Conservation (phyloP, 805 yeast genomes). For the Yamadazyma akitaensis region DNA sequence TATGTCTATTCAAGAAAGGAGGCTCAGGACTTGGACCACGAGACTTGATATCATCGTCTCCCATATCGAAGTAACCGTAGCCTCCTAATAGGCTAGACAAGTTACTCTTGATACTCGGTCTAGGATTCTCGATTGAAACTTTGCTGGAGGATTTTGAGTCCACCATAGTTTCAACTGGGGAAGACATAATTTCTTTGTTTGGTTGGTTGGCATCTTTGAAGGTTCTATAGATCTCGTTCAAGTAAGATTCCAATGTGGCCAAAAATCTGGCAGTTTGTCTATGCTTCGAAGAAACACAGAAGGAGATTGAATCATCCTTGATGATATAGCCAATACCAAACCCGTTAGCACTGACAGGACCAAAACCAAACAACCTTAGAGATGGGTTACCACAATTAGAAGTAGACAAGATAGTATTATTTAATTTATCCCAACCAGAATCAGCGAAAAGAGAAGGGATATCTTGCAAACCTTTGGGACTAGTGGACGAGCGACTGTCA, state of each 20-base stretch:
- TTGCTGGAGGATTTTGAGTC: background rate
- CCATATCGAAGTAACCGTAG: slow-evolving; percentile 59
- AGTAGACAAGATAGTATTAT: slow-evolving; percentile 69
- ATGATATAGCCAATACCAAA: slow-evolving; percentile 57
- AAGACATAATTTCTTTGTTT: slow-evolving; percentile 14
- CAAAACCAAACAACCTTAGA: slow-evolving; percentile 54
- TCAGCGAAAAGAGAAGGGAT: slow-evolving; percentile 81
- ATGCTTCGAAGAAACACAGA: slow-evolving; percentile 59
- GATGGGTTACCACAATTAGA: slow-evolving; percentile 65
- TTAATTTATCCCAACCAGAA: slow-evolving; percentile 82
- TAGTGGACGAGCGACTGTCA: slow-evolving; percentile 24
- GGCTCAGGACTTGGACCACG: slow-evolving; percentile 61
- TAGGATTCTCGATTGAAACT: slow-evolving; percentile 1
- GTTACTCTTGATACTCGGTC: slow-evolving; percentile 16
- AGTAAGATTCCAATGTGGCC: slow-evolving; percentile 49
- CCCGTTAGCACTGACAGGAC: slow-evolving; percentile 57
- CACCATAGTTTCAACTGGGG: slow-evolving; percentile 27
- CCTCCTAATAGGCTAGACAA: slow-evolving; percentile 48
- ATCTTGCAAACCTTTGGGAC: slow-evolving; percentile 25
- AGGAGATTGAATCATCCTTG: slow-evolving; percentile 49
- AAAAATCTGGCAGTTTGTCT: slow-evolving; percentile 57
- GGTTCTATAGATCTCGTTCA: slow-evolving; percentile 42
- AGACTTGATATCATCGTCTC: slow-evolving; percentile 49
- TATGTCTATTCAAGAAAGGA: slow-evolving; percentile 36
- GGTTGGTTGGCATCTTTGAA: slow-evolving; percentile 23